phyloP scores from a whole-genome alignment of 148 eudicot species.

The Agrostemma githago region DNA sequence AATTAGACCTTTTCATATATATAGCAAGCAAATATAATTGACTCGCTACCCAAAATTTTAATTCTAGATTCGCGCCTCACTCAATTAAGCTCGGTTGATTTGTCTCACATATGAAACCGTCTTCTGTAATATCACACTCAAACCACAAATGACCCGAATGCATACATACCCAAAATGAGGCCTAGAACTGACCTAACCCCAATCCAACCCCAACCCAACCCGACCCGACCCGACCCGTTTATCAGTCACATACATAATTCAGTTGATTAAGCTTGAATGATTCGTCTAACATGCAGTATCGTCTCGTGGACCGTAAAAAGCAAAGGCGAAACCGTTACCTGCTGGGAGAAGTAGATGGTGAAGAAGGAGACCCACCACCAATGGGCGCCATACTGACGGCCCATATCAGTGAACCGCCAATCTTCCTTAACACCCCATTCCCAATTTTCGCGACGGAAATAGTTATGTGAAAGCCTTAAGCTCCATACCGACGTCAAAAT shows the following conservation, averaged over 20 bases:
- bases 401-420: constrained; percentile 84
- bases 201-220: no score
- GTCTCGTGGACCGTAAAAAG: no score
- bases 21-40: no score
- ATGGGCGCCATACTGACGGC: constrained; percentile 48
- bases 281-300: no score
- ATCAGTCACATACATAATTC: no score
- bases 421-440: constrained; percentile 93
- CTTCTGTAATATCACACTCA: neutral
- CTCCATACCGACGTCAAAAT: constrained; percentile 72
- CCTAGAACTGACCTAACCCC: no score
- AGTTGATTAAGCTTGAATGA: neutral
- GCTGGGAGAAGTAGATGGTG: constrained; percentile 72
- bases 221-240: no score
- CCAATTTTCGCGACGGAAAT: constrained; percentile 91
- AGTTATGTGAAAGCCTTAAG: constrained; percentile 72
- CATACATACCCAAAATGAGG: no score
- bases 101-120: neutral
- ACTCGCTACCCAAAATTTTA: no score
- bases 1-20: no score
- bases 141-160: no score
- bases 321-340: constrained; percentile 27
- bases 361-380: constrained; percentile 99
- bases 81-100: neutral
- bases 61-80: neutral